Evolutionary conservation across 345 rosid genomes (phyloP), one percentile per base, ranked within the genome.

Genomic region (Brassica napus): DNA sequence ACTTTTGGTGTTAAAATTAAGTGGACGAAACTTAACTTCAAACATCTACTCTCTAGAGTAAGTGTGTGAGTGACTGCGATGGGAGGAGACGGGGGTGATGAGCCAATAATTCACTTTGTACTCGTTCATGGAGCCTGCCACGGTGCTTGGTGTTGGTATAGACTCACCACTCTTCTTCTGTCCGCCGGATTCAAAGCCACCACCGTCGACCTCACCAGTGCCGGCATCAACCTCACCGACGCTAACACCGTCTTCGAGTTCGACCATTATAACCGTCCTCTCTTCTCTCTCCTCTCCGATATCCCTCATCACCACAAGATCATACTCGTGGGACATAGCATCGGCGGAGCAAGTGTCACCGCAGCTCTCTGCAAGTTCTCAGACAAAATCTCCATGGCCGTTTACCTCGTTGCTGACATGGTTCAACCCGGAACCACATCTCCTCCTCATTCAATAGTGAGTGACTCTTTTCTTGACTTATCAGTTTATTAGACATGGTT

Each of bases 271-370:
- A 74, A 74, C 26, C 61, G 9, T 1, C 83, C 83, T 62, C 83
- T 80, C 71, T 80, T 69, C 67, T 37, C 83, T 52, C 71, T 80
- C 1, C 47, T 80, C 52, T 80, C 75, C 1, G 71, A 37, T 28
- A 59, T 80, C 1, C 79, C 83, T 74, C 75, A 39, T 26, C 65
- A 12, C 39, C 75, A 74, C 14, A 74, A 68, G n/a, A 65, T 80
- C 7, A 6, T 79, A 59, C 65, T 86, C 65, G 85, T 86, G 0
- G 90, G 87, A 23, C 90, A 87, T 61, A 84, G 90, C 59, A 70
- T 76, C 1, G 89, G 84, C 3, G 87, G 89, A 59, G 76, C 72
- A 49, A 84, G 71, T 75, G 57, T 86, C 47, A 86, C 86, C 2
- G 76, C 75, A n/a, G 86, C 86, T 62, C 75, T 84, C 0, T 78